Base-by-base conservation (phyloP, 1,139 yeast species). In the Yamadazyma trypodendri region DNA sequence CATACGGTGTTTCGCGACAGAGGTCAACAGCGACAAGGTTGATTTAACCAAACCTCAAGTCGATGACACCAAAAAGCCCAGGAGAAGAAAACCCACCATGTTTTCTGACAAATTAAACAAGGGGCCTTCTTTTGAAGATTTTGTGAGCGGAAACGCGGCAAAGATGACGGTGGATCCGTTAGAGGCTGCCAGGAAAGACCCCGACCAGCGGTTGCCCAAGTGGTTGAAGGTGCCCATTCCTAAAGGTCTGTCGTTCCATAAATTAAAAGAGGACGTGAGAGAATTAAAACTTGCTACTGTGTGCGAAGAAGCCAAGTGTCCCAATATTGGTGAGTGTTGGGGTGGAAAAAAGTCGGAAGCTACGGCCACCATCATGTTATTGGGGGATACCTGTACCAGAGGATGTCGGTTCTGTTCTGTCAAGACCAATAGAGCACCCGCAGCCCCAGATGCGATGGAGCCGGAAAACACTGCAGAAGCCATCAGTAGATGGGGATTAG, bases 321-420 rank as follows among this genome's bases (percentile, higher is more conserved):
- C 99, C 14, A 94, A 94, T 59, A 94, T 94, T 43, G 97, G 97
- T 36, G 99, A 94, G 61, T 94, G 99, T 64, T 94, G 99, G 99
- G 97, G 98, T 38, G 98, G 98, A 24, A 81, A 84, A 54, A 89
- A 89, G 61, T 76, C 90, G 6, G 94, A 87, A 54, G 97, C 98
- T n/a, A 94, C 99, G 3, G 98, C 98, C 5, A 94, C 99, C 3
- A 92, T 94, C 53, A 94, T 94, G 99, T 72, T 94, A 46, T 75
- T 94, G 75, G 99, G 99, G 43, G 98, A 94, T 55, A 92, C 98
- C 0, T 94, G 99, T 65, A 94, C 99, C 4, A 75, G 99, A 62
- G 99, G 98, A 10, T 94, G 99, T 59, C 75, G 99, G 45, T 94
- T 94, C 65, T 94, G 99, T 61, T 85, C 96, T 1, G 98, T 94